phyloP scores from a whole-genome alignment of 2,329 filamentous ascomycete genomes.

The Blastomyces parvus region DNA sequence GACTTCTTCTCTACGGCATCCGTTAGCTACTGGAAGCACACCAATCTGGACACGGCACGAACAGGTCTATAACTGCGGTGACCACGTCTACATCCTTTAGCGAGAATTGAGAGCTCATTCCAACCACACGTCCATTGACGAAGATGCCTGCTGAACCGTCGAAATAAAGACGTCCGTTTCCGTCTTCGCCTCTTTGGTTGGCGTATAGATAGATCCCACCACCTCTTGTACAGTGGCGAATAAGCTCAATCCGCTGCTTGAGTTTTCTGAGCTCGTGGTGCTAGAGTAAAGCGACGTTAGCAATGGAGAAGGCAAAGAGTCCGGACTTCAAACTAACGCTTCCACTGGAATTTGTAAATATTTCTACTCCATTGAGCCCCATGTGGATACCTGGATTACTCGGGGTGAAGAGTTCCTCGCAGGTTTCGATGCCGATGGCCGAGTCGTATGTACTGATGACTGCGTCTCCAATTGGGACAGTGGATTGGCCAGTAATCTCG shows the following conservation, averaged over 20 bases:
- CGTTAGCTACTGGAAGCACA: neutral
- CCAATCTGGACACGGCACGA: neutral
- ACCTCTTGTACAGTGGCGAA: slow-evolving; percentile 20
- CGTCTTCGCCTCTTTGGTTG: slow-evolving; percentile 49
- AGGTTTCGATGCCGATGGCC: slow-evolving; percentile 7
- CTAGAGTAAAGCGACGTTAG: slow-evolving; percentile 20
- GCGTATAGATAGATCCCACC: slow-evolving; percentile 46
- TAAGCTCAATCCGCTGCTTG: slow-evolving; percentile 35
- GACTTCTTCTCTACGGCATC: slow-evolving; percentile 48
- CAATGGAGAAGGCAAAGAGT: neutral
- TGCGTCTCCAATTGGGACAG: slow-evolving; percentile 57
- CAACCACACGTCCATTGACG: slow-evolving; percentile 41
- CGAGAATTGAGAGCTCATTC: slow-evolving; percentile 23
- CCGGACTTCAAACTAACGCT: slow-evolving; percentile 10
- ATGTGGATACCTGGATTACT: slow-evolving; percentile 46
- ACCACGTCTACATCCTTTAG: slow-evolving; percentile 56
- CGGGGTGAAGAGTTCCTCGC: slow-evolving; percentile 56
- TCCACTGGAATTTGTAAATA: slow-evolving; percentile 55
- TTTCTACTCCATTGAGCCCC: slow-evolving; percentile 58
- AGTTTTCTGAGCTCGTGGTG: slow-evolving; percentile 62
- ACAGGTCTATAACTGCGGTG: slow-evolving; percentile 52
- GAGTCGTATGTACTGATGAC: slow-evolving; percentile 52
- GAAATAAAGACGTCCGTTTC: slow-evolving; percentile 47
- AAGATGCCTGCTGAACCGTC: slow-evolving; percentile 54
- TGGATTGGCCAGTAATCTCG: slow-evolving; percentile 44